Evolutionary conservation across 2,329 filamentous ascomycete species (phyloP).

Genomic region (Paraphaeosphaeria minitans): DNA sequence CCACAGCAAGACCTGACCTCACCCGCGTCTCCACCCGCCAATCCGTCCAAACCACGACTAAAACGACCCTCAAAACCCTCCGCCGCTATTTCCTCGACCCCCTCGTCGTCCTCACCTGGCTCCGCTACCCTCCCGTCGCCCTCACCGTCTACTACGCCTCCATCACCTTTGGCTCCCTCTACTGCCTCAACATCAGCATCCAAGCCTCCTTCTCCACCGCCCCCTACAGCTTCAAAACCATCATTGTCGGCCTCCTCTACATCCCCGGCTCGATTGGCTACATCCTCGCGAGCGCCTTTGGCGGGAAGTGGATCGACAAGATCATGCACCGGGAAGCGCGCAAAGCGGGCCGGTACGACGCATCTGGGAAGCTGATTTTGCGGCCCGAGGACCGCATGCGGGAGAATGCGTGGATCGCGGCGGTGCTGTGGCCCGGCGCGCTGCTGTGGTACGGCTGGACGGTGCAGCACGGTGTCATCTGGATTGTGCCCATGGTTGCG

Average conservation of each 20-base stretch:
- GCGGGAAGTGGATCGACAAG: conserved; percentile 47
- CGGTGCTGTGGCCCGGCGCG: conserved; percentile 42
- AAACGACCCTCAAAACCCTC: conserved; percentile 30
- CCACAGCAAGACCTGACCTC: conserved; percentile 22
- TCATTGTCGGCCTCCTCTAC: conserved; percentile 47
- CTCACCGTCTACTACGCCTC: conserved; percentile 48
- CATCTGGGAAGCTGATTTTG: conserved; percentile 41
- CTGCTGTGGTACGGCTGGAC: conserved; percentile 48
- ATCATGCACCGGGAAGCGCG: conserved; percentile 49
- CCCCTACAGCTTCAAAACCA: conserved; percentile 44
- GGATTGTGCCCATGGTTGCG: conserved; percentile 45
- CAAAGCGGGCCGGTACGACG: conserved; percentile 44
- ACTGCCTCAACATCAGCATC: conserved; percentile 49
- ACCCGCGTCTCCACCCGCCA: conserved; percentile 39
- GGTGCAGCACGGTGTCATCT: conserved; percentile 37
- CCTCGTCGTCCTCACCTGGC: conserved; percentile 44
- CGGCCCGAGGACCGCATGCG: conserved; percentile 47
- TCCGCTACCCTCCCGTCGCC: conserved; percentile 46
- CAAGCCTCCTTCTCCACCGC: conserved; percentile 40
- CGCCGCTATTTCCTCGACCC: conserved; percentile 48
- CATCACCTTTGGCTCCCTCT: conserved; percentile 48
- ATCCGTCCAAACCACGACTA: conserved; percentile 41
- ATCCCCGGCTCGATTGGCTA: conserved; percentile 47
- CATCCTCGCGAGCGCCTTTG: conserved; percentile 41
- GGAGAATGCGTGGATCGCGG: conserved; percentile 49